phyloP scores from a whole-genome alignment of 768 basidiomycete species.

The Agrocybe chaxingu region DNA sequence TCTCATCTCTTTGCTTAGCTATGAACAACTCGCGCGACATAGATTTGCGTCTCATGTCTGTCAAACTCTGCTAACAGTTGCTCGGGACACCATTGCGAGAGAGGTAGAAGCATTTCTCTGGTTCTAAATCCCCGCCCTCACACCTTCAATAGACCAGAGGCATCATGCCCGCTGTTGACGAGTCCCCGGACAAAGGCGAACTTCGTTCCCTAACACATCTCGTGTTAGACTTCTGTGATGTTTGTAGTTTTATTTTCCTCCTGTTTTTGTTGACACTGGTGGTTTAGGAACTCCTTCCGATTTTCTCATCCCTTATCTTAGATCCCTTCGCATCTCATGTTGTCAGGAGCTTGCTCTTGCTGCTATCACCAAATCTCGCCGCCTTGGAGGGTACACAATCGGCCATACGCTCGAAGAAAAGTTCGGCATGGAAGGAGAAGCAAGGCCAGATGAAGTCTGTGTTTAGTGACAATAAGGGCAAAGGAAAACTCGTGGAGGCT shows the following conservation, averaged over 20 bases:
- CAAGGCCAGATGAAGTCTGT: slow-evolving; percentile 83
- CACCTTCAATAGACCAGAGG: slow-evolving; percentile 42
- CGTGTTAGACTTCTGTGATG: slow-evolving; percentile 62
- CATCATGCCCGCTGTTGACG: slow-evolving; percentile 46
- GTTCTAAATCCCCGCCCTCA: neutral
- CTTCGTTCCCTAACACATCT: slow-evolving; percentile 63
- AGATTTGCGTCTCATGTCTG: slow-evolving; percentile 96
- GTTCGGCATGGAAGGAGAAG: slow-evolving; percentile 74
- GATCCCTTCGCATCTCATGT: slow-evolving; percentile 93
- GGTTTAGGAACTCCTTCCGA: slow-evolving; percentile 67
- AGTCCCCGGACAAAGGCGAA: slow-evolving; percentile 56
- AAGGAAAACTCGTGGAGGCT: slow-evolving; percentile 22
- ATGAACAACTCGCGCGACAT: slow-evolving; percentile 64
- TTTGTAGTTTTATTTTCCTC: slow-evolving; percentile 26
- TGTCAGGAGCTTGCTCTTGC: slow-evolving; percentile 70
- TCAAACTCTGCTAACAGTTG: slow-evolving; percentile 80
- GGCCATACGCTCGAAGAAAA: slow-evolving; percentile 79
- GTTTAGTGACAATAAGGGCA: slow-evolving; percentile 46
- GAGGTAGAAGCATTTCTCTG: slow-evolving; percentile 43
- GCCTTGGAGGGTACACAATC: slow-evolving; percentile 34
- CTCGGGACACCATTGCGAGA: slow-evolving; percentile 58
- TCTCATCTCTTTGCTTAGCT: slow-evolving; percentile 34
- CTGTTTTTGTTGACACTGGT: neutral
- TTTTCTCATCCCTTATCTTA: slow-evolving; percentile 63
- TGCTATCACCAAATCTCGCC: slow-evolving; percentile 65